These are phyloP conservation scores for Arctium minus DNA, from an alignment of 129 eudicot species.

Conservation along the genomic window DNA sequence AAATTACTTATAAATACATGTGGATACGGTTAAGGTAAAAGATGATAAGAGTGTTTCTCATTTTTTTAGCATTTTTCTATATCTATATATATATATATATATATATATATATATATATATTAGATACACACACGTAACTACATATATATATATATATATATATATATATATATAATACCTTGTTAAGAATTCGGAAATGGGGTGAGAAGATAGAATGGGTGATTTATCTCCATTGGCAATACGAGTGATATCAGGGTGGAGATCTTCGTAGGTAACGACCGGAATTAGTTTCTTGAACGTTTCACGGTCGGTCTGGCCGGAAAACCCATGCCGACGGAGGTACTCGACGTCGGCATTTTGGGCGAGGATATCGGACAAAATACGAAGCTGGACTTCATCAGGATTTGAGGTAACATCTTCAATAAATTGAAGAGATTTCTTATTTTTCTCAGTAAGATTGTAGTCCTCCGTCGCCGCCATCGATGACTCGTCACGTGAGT, in stretches of 20 bases:
- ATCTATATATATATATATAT: neutral
- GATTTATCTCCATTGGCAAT: slow-evolving; percentile 76
- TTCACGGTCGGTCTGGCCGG: slow-evolving; percentile 51
- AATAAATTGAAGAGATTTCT: slow-evolving; percentile 52
- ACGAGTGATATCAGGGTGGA: slow-evolving; percentile 60
- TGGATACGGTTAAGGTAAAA: too few species aligned
- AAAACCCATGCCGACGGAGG: slow-evolving; percentile 49
- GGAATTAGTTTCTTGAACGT: slow-evolving; percentile 74
- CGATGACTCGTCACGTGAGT: neutral
- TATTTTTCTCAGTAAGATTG: slow-evolving; percentile 47
- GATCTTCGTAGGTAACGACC: slow-evolving; percentile 61
- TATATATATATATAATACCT: slow-evolving; percentile 36
- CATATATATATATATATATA: too few species aligned
- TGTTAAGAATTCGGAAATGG: slow-evolving; percentile 82
- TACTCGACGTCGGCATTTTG: slow-evolving; percentile 69
- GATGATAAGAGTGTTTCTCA: too few species aligned
- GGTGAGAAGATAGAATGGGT: slow-evolving; percentile 69
- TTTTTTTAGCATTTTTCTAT: neutral
- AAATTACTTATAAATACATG: too few species aligned
- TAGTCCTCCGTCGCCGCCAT: neutral
- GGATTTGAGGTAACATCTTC: slow-evolving; percentile 73
- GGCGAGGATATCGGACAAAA: slow-evolving; percentile 62
- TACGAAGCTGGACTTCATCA: slow-evolving; percentile 49
- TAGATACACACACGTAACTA: neutral
- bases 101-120: neutral